Conservation (phyloP, 2,329 filamentous ascomycete genomes). For the Phialophora expanda region DNA sequence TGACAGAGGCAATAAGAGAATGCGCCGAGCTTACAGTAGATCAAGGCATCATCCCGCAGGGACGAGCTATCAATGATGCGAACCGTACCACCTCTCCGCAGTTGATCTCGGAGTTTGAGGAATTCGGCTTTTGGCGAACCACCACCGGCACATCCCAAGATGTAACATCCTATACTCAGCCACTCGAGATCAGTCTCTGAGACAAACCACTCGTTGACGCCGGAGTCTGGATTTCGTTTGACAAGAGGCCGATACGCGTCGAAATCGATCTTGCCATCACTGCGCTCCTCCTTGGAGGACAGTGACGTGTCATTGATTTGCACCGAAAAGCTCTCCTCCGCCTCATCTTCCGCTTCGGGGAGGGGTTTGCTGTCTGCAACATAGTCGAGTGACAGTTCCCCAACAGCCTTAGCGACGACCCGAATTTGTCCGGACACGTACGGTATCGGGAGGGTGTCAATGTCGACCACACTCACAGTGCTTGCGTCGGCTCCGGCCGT, state of each 20-base stretch:
- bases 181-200: constrained; percentile 54
- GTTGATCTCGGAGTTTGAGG: constrained; percentile 44
- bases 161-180: constrained; percentile 56
- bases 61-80: constrained; percentile 50
- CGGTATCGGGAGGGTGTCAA: constrained; percentile 47
- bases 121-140: constrained; percentile 49
- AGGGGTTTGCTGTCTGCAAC: too few relatives aligned
- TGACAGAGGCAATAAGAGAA: constrained; percentile 45
- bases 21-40: constrained; percentile 45
- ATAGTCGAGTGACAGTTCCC: constrained; percentile 24
- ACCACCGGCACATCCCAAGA: constrained; percentile 56
- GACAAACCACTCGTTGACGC: constrained; percentile 48
- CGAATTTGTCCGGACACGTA: constrained; percentile 45
- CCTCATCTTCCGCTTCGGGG: too few relatives aligned
- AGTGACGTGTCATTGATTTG: too few relatives aligned
- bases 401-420: constrained; percentile 44
- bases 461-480: constrained; percentile 47
- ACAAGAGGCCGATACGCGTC: constrained; percentile 27
- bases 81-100: constrained; percentile 48
- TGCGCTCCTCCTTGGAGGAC: too few relatives aligned
- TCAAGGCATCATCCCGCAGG: constrained; percentile 51
- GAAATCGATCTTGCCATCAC: constrained; percentile 26
- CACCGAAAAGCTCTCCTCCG: too few relatives aligned
- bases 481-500: constrained; percentile 43
- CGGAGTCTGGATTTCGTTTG: constrained; percentile 29